Evolutionary conservation across 2,329 filamentous ascomycete species (phyloP).

Genomic region (Penicillium sp.): DNA sequence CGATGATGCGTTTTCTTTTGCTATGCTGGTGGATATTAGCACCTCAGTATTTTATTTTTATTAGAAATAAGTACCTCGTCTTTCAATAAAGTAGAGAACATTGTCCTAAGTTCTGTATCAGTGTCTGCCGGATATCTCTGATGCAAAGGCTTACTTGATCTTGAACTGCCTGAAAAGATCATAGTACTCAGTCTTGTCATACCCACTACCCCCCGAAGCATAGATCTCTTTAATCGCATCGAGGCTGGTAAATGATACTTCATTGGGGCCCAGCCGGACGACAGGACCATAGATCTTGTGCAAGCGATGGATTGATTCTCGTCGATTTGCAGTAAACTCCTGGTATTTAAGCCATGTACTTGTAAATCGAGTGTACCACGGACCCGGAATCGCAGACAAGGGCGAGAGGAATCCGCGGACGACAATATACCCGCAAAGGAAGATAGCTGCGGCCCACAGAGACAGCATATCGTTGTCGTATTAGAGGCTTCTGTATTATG

Average conservation of each 20-base stretch:
- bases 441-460: slow-evolving; percentile 10
- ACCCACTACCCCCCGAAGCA: slow-evolving; percentile 34
- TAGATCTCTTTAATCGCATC: slow-evolving; percentile 34
- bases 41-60: background rate
- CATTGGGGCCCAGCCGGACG: slow-evolving; percentile 31
- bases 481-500: background rate
- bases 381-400: slow-evolving; percentile 26
- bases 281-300: slow-evolving; percentile 28
- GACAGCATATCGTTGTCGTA: slow-evolving; percentile 14
- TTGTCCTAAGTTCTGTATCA: slow-evolving; percentile 25
- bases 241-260: slow-evolving; percentile 29
- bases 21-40: slow-evolving; percentile 51
- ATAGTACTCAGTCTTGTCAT: slow-evolving; percentile 39
- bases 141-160: slow-evolving; percentile 17
- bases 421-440: slow-evolving; percentile 11
- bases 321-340: slow-evolving; percentile 28
- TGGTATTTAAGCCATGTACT: slow-evolving; percentile 31
- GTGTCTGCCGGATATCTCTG: background rate
- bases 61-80: slow-evolving; percentile 13
- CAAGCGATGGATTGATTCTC: slow-evolving; percentile 29
- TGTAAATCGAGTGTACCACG: slow-evolving; percentile 30
- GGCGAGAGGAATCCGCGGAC: slow-evolving; percentile 14
- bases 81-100: slow-evolving; percentile 37
- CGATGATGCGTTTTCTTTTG: slow-evolving; percentile 60
- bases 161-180: slow-evolving; percentile 35